Conservation (phyloP, 139 green algal genomes). For the Coccomyxa sp. region DNA sequence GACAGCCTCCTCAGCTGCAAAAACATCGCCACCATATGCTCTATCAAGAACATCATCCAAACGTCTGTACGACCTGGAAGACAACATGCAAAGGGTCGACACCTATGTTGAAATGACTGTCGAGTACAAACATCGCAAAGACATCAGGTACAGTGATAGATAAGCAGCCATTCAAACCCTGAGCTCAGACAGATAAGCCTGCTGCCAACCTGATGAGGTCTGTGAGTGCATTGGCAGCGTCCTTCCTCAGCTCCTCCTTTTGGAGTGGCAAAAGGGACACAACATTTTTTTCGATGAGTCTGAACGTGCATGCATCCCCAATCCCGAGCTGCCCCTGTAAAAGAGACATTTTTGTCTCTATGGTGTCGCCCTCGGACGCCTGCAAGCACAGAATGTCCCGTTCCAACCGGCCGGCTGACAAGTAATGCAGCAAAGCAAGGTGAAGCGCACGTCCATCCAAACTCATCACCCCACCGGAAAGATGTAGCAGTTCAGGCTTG, state of each 20-base stretch:
- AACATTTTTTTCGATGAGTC: conserved; percentile 25
- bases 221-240: conserved; percentile 10
- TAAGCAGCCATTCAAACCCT: no score
- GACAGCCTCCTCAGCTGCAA: background rate
- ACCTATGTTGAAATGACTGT: no score
- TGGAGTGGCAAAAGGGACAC: conserved; percentile 7
- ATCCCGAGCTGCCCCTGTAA: conserved; percentile 11
- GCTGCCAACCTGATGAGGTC: conserved; percentile 5
- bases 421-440: no score
- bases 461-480: background rate
- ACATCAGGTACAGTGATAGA: no score
- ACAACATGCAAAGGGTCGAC: background rate
- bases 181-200: no score
- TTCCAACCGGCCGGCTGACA: no score
- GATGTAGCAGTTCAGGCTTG: conserved; percentile 20
- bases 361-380: conserved; percentile 9
- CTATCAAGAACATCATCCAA: background rate
- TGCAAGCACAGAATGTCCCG: background rate
- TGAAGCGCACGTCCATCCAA: background rate
- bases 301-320: conserved; percentile 20
- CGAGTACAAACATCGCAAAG: no score
- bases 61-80: background rate
- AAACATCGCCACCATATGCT: background rate
- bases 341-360: conserved; percentile 14
- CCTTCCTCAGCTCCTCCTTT: conserved; percentile 9